Evolutionary conservation across 805 yeast genomes (phyloP), one percentile per base, ranked within the genome.

Genomic region (Yarrowia hollandica): DNA sequence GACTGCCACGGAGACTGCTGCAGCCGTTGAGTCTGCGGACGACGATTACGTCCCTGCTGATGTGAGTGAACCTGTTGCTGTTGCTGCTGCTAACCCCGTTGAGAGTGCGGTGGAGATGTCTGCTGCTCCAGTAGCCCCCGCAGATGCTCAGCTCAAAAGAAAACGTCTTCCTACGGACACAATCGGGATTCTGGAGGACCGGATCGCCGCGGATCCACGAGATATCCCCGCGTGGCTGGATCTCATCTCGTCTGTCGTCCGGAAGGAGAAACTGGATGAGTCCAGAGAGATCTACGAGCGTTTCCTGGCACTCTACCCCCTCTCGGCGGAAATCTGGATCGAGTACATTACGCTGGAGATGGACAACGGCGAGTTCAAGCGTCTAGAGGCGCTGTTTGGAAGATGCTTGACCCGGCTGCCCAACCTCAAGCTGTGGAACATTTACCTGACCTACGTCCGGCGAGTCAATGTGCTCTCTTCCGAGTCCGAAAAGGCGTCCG

Each of bases 381-480:
- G 74, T 52, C 94, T 84, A 15, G 95, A 88, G 67, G 75, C 76
- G 42, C 70, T 89, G 18, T 86, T 90, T 65, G 76, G 82, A 7
- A 75, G 84, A 55, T 82, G 89, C 67, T 76, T 91, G 39, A 78
- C 84, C 2, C 76, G 77, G 28, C 79, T 84, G 16, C 82, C 80
- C 55, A 83, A 86, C 64, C 83, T 90, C 23, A 79, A 80, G 21
- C 72, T 92, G 22, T 92, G 96, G 85, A 77, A 82, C 59, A 73
- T 80, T n/a, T 92, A 92, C 70, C 79, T 94, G 25, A 81, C 80
- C 44, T 89, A 88, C 69, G 89, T 91, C 25, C 82, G 91, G 60
- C 77, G 89, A 41, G 81, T 79, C 48, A 76, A 77, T 57, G 78
- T 79, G 59, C 83, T 87, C 66, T 80, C 82, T 64, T 77, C 86